Base-by-base conservation (phyloP, 2,329 filamentous ascomycete genomes). In the Colletotrichum lini region DNA sequence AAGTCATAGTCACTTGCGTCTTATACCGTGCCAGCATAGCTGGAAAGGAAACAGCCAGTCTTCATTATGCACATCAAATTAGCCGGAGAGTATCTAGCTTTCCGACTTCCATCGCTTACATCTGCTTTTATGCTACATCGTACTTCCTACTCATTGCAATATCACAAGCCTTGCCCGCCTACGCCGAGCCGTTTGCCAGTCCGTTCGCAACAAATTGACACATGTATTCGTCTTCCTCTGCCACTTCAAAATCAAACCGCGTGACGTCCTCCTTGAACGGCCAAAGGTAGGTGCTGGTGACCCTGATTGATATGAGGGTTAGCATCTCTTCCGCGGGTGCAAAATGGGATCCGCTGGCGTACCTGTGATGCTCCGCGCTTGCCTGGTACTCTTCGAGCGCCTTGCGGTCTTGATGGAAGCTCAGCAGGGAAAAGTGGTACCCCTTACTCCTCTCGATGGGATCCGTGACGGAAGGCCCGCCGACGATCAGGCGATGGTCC, bases 211-310 rank as follows among this genome's bases (percentile, higher is more conserved):
- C 38, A 68, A 69, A 72, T 21, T 69, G 38, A 40, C 69, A 72
- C 65, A 64, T 72, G 2, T 69, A 56, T 15, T 72, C 65, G 44
- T 84, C 83, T 53, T 81, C 81, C 12, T 76, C 70, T 3, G 82
- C 81, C 26, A 87, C 83, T 65, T 89, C 86, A 72, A 89, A 89
- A 73, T 89, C 87, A 74, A 88, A 89, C 21, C 87, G 79, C 18
- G 82, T 81, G 1, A 89, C 77, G 67, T 89, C 86, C 61, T 89
- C 86, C 21, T 84, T 85, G 73, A 82, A 89, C 0, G 87, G 87
- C 77, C 84, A 87, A 9, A 89, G 77, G 61, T 85, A 86, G 4
- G 81, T 83, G 40, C 80, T 84, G 0, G 87, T 89, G 0, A 89
- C 85, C 61, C 87, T 89, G 16, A 7, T n/a, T n/a, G n/a, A 13